phyloP scores from a whole-genome alignment of 139 green algal genomes.

The Micractinium sp. region DNA sequence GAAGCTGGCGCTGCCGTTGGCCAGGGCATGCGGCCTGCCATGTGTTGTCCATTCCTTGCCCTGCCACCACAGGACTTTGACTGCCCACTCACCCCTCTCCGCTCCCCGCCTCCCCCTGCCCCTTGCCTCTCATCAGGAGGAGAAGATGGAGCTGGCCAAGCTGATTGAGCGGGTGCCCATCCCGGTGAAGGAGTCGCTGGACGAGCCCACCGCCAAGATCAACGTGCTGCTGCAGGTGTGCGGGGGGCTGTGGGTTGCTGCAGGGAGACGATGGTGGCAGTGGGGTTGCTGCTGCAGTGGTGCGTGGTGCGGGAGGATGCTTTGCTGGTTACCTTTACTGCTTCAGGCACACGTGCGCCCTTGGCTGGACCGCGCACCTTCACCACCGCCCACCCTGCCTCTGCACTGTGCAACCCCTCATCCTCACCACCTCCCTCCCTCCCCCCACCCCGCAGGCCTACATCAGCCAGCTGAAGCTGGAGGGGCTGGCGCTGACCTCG shows the following conservation, averaged over 20 bases:
- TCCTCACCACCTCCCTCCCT: background rate
- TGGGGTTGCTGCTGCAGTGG: background rate
- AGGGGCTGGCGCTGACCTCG: slow-evolving; percentile 88
- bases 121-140: slow-evolving; percentile 70
- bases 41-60: background rate
- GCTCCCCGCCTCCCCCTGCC: background rate
- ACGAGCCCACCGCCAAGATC: slow-evolving; percentile 98
- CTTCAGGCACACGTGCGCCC: background rate
- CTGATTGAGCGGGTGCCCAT: slow-evolving; percentile 98
- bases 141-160: slow-evolving; percentile 99
- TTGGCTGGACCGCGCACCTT: background rate
- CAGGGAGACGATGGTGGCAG: background rate
- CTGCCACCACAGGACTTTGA: background rate
- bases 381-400: no score
- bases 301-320: no score
- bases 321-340: no score
- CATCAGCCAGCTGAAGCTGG: slow-evolving; percentile 94
- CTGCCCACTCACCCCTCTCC: background rate
- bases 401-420: background rate
- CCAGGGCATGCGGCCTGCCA: background rate
- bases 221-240: slow-evolving; percentile 93
- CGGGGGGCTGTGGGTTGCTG: background rate
- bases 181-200: slow-evolving; percentile 96
- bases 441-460: slow-evolving; percentile 79
- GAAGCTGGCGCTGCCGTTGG: background rate